Percentiles rank a stretch among this genome's conserved stretches.
phyloP scores from a whole-genome alignment of 306 rosid genomes.

The Senna tora region DNA sequence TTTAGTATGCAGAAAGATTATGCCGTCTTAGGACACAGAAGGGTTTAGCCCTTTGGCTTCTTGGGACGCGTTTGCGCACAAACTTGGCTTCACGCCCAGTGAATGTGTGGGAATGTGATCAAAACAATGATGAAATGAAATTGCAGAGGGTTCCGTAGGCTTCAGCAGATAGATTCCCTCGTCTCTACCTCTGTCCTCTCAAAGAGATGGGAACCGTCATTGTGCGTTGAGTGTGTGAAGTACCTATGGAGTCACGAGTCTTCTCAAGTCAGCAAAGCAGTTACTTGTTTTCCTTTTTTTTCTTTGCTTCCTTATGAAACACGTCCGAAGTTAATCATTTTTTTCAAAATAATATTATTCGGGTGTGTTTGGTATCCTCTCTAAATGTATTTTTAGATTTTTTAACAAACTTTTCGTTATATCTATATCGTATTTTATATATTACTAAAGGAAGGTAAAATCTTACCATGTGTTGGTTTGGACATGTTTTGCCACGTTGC shows the following conservation, averaged over 20 bases:
- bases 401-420: too few relatives aligned
- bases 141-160: not conserved
- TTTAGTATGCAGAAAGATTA: not conserved
- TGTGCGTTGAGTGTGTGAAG: not conserved
- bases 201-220: not conserved
- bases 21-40: not conserved
- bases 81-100: not conserved
- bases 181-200: constrained; percentile 5
- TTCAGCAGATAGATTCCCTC: not conserved
- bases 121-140: not conserved
- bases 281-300: not conserved
- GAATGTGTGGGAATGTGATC: not conserved
- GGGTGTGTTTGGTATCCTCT: too few relatives aligned
- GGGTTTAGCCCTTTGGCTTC: constrained; percentile 1
- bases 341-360: too few relatives aligned
- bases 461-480: too few relatives aligned
- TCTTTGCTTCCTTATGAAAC: not conserved
- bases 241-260: not conserved
- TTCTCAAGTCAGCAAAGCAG: not conserved
- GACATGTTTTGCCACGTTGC: too few relatives aligned
- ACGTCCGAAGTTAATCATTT: too few relatives aligned
- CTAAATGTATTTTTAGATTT: too few relatives aligned
- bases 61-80: not conserved
- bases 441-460: too few relatives aligned
- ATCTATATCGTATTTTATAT: too few relatives aligned